These are phyloP conservation scores for Ceratorhiza oryzae-sativae DNA, from an alignment of 1,284 basidiomycete genomes.

Conservation along the genomic window DNA sequence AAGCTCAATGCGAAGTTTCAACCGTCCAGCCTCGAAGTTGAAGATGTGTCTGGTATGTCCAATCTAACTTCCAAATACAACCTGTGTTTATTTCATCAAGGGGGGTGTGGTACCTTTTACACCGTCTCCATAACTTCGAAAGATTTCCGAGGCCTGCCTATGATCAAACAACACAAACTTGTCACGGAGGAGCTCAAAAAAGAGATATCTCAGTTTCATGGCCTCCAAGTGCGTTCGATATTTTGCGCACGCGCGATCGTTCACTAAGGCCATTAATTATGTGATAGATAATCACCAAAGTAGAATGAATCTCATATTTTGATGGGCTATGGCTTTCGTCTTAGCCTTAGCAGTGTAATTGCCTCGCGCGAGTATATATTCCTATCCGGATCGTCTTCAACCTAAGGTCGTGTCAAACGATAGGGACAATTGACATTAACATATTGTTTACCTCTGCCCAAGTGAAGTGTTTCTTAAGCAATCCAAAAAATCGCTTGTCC, in stretches of 20 bases:
- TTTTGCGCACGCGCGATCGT: slow-evolving; percentile 37
- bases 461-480: slow-evolving; percentile 83
- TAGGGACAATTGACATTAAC: neutral
- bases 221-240: slow-evolving; percentile 78
- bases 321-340: slow-evolving; percentile 26
- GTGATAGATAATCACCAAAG: slow-evolving; percentile 31
- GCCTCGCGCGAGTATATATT: slow-evolving; percentile 61
- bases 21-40: slow-evolving; percentile 78
- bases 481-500: slow-evolving; percentile 86
- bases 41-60: slow-evolving; percentile 72
- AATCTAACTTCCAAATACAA: neutral
- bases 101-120: slow-evolving; percentile 96
- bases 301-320: slow-evolving; percentile 30
- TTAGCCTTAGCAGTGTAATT: slow-evolving; percentile 63
- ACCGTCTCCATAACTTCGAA: slow-evolving; percentile 88
- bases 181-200: slow-evolving; percentile 89
- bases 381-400: slow-evolving; percentile 61
- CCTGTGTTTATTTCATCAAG: too few species aligned
- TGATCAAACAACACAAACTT: slow-evolving; percentile 92
- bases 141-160: slow-evolving; percentile 84
- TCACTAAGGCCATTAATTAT: slow-evolving; percentile 42
- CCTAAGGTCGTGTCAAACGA: slow-evolving; percentile 50
- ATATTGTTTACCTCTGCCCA: slow-evolving; percentile 66
- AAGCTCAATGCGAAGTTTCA: slow-evolving; percentile 78
- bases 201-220: slow-evolving; percentile 93